These are phyloP conservation scores for Phytophthora meadii DNA, from an alignment of 352 stramenopile genomes.

Conservation along the genomic window DNA sequence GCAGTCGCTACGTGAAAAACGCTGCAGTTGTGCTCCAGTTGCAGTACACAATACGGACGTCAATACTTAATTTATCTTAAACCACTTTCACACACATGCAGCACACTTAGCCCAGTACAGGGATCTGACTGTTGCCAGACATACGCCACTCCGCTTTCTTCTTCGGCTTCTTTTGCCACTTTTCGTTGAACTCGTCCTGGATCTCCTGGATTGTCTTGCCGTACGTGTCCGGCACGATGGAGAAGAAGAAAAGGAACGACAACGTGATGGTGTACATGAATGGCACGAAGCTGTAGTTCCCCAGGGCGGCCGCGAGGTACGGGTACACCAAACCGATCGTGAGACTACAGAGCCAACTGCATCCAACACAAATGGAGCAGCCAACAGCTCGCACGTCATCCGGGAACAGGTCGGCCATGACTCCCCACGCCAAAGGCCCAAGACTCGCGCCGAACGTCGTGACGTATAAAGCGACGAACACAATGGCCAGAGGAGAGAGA, in stretches of 20 bases:
- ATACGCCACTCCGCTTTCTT: conserved; percentile 14
- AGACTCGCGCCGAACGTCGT: conserved; percentile 53
- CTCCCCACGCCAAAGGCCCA: conserved; percentile 55
- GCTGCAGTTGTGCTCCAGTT: background rate
- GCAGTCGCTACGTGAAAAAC: conserved; percentile 3
- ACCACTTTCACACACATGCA: conserved; percentile 10
- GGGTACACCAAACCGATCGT: conserved; percentile 59
- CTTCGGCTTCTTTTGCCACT: conserved; percentile 22
- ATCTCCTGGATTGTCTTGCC: conserved; percentile 72
- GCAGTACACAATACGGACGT: background rate
- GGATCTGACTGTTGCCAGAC: conserved; percentile 27
- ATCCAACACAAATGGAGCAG: conserved; percentile 47
- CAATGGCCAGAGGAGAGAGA: conserved; percentile 46
- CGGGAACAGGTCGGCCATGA: conserved; percentile 63
- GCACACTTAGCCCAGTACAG: conserved; percentile 17
- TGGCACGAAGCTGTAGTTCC: conserved; percentile 52
- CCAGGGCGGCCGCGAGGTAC: conserved; percentile 51
- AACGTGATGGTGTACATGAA: conserved; percentile 60
- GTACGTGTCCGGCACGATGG: conserved; percentile 63
- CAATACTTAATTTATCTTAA: conserved; percentile 9
- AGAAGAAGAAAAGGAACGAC: conserved; percentile 52
- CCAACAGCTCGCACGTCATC: conserved; percentile 53
- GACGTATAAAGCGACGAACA: conserved; percentile 56
- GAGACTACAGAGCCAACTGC: conserved; percentile 62
- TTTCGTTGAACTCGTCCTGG: conserved; percentile 47